Evolutionary conservation across 2,329 filamentous ascomycete species (phyloP).

Genomic region (Calonectria ilicicola): DNA sequence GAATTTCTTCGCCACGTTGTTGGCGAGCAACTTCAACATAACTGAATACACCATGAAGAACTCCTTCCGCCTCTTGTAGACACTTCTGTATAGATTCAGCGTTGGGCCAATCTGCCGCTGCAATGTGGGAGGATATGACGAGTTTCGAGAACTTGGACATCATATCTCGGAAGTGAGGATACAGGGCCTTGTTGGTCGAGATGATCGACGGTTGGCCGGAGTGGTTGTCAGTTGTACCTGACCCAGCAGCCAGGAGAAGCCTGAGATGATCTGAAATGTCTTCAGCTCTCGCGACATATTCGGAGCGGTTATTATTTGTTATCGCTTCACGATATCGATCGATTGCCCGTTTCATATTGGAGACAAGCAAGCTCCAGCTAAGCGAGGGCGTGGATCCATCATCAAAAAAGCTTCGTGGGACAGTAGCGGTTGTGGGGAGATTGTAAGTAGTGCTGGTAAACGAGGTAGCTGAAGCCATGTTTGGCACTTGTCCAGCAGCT

Average conservation of each 20-base stretch:
- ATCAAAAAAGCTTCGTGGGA: slow-evolving; percentile 90
- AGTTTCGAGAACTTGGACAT: slow-evolving; percentile 99
- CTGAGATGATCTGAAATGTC: slow-evolving; percentile 98
- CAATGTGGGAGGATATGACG: slow-evolving; percentile 97
- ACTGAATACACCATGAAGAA: slow-evolving; percentile 92
- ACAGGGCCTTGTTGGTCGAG: slow-evolving; percentile 95
- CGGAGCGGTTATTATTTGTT: slow-evolving; percentile 82
- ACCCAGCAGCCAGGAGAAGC: slow-evolving; percentile 92
- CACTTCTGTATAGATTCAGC: slow-evolving; percentile 96
- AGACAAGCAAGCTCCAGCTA: slow-evolving; percentile 89
- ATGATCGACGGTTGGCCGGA: slow-evolving; percentile 99
- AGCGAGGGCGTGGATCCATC: slow-evolving; percentile 83
- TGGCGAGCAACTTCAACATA: slow-evolving; percentile 96
- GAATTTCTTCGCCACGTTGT: slow-evolving; percentile 92
- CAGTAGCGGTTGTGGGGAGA: slow-evolving; percentile 68
- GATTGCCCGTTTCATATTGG: slow-evolving; percentile 92
- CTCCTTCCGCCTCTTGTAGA: slow-evolving; percentile 95
- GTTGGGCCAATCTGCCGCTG: slow-evolving; percentile 94
- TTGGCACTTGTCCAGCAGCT: slow-evolving; percentile 58
- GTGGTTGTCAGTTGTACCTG: slow-evolving; percentile 97
- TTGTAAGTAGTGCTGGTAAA: slow-evolving; percentile 71
- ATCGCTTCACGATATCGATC: slow-evolving; percentile 94
- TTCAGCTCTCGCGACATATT: slow-evolving; percentile 95
- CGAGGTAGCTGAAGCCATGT: slow-evolving; percentile 70
- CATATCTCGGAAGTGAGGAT: slow-evolving; percentile 98